Conservation (phyloP, 371 early-diverging fungal genomes). For the Synchytrium microbalum region DNA sequence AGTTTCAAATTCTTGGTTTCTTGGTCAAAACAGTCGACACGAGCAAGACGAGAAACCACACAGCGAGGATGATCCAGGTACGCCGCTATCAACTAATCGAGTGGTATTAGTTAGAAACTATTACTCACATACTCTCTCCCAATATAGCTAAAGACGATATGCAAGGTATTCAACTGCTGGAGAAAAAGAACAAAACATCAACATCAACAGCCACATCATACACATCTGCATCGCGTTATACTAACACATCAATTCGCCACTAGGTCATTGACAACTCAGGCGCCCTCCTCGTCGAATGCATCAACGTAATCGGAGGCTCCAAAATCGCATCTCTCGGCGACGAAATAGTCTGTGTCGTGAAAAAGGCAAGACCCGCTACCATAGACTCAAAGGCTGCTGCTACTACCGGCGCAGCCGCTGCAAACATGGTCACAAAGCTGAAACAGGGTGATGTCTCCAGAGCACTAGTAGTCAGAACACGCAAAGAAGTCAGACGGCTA, state of each 20-base stretch:
- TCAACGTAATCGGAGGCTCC: conserved; percentile 80
- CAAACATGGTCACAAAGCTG: conserved; percentile 57
- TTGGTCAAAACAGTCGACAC: too few relatives aligned
- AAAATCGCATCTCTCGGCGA: conserved; percentile 60
- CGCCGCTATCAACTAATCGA: too few relatives aligned
- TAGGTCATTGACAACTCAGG: conserved; percentile 90
- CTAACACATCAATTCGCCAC: conserved; percentile 13
- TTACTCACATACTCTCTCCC: not conserved
- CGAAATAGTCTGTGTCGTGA: conserved; percentile 92
- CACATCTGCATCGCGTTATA: not conserved
- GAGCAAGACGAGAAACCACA: too few relatives aligned
- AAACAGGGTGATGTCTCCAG: conserved; percentile 93
- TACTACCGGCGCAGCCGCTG: conserved; percentile 25
- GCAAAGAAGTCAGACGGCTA: conserved; percentile 81
- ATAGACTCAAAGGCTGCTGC: conserved; percentile 42
- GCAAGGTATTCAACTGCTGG: not conserved
- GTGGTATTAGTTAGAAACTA: too few relatives aligned
- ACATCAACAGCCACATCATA: too few relatives aligned
- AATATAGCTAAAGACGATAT: not conserved
- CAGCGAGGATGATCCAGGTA: too few relatives aligned
- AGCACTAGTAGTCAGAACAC: conserved; percentile 87
- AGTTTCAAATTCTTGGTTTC: too few relatives aligned
- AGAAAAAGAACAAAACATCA: too few relatives aligned
- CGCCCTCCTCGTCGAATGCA: conserved; percentile 90
- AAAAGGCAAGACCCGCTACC: conserved; percentile 69